Conservation (phyloP, 2,329 filamentous ascomycete genomes). For the Elsinoe australis region DNA sequence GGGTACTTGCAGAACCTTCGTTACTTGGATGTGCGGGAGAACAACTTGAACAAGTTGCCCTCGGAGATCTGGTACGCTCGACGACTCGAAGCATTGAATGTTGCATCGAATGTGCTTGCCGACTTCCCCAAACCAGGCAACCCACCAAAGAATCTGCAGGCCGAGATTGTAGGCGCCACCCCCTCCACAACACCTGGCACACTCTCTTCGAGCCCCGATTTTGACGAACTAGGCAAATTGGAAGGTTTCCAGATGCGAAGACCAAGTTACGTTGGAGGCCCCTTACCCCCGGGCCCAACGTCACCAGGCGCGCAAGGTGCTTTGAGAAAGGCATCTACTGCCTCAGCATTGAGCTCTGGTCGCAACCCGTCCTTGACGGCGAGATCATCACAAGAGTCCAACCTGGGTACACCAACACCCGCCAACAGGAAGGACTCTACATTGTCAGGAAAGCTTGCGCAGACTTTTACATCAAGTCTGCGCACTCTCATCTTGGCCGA, state of each 20-base stretch:
- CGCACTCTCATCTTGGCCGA: constrained; percentile 83
- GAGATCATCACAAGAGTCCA: constrained; percentile 40
- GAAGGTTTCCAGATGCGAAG: constrained; percentile 60
- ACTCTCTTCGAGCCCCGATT: constrained; percentile 53
- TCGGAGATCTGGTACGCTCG: constrained; percentile 94
- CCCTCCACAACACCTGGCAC: constrained; percentile 37
- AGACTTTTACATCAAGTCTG: constrained; percentile 82
- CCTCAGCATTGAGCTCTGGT: constrained; percentile 61
- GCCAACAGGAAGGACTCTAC: constrained; percentile 78
- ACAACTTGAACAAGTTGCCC: constrained; percentile 83
- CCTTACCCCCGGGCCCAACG: neutral
- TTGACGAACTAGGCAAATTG: constrained; percentile 65
- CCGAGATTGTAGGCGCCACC: constrained; percentile 36
- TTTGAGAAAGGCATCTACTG: constrained; percentile 57
- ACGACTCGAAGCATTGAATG: constrained; percentile 82
- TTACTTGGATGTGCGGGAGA: constrained; percentile 81
- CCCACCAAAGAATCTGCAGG: constrained; percentile 44
- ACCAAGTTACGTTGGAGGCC: constrained; percentile 73
- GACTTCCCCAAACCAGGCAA: constrained; percentile 76
- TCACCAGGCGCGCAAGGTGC: constrained; percentile 30
- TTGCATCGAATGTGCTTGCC: constrained; percentile 88
- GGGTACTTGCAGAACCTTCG: constrained; percentile 78
- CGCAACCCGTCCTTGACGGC: constrained; percentile 79
- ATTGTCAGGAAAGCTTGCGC: constrained; percentile 67
- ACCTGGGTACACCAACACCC: constrained; percentile 51